A percentile compares a stretch with the other conserved stretches of the same genome.
These are phyloP conservation scores for Saccharomycopsis vini DNA, from an alignment of 805 yeast genomes.

Conservation along the genomic window DNA sequence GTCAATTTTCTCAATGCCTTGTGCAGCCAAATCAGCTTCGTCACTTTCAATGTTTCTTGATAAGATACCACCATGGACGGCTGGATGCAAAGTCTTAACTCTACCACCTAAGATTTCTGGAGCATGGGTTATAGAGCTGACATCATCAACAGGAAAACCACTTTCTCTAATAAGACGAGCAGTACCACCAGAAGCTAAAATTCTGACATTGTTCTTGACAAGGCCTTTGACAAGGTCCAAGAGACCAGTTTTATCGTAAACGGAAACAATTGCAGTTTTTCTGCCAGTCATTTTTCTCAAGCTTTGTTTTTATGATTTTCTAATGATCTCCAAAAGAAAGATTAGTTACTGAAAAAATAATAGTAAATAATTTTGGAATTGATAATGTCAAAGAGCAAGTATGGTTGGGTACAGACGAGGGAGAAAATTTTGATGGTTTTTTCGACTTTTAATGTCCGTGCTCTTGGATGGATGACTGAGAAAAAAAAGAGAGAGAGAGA, in stretches of 20 bases:
- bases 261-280: slow-evolving; percentile 92
- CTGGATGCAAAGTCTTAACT: slow-evolving; percentile 97
- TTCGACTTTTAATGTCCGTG: too few relatives aligned
- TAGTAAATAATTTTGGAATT: too few relatives aligned
- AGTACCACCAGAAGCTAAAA: slow-evolving; percentile 96
- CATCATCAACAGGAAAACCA: slow-evolving; percentile 97
- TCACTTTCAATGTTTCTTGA: slow-evolving; percentile 91
- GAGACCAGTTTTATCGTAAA: slow-evolving; percentile 94
- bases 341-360: too few relatives aligned
- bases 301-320: too few relatives aligned
- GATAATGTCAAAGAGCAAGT: too few relatives aligned
- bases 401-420: too few relatives aligned
- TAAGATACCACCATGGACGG: slow-evolving; percentile 95
- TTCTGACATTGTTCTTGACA: slow-evolving; percentile 77
- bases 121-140: slow-evolving; percentile 89
- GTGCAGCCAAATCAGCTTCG: slow-evolving; percentile 78
- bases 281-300: slow-evolving; percentile 1
- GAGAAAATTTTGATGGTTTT: too few relatives aligned
- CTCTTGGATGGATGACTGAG: too few relatives aligned
- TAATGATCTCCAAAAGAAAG: too few relatives aligned
- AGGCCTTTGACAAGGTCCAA: slow-evolving; percentile 95
- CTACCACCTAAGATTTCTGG: slow-evolving; percentile 99
- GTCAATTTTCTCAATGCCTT: slow-evolving; percentile 93
- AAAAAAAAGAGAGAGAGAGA: too few relatives aligned
- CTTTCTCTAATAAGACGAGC: slow-evolving; percentile 92